phyloP scores from a whole-genome alignment of 108 stramenopile species.

The Fragilaria crotonensis region DNA sequence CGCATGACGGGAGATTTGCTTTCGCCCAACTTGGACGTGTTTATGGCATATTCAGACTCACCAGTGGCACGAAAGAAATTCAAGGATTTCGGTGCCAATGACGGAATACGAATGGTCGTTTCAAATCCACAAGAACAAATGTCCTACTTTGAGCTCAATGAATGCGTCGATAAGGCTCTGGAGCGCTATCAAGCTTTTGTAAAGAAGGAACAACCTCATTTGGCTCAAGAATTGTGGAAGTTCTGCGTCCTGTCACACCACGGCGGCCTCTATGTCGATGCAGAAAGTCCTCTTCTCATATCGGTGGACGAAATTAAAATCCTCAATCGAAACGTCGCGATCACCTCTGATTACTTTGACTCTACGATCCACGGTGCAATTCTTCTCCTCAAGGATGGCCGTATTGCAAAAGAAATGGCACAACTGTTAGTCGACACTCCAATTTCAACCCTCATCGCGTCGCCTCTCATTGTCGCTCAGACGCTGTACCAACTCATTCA shows the following conservation, averaged over 20 bases:
- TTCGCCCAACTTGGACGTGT: neutral
- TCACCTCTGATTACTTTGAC: neutral
- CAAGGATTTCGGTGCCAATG: neutral
- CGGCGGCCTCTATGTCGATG: constrained; percentile 55
- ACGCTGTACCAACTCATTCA: constrained; percentile 26
- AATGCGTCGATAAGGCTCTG: neutral
- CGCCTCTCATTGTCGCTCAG: constrained; percentile 28
- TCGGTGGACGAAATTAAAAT: neutral
- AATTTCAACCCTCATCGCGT: constrained; percentile 7
- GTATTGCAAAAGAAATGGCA: constrained; percentile 24
- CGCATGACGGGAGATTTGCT: neutral
- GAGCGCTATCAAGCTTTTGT: constrained; percentile 1
- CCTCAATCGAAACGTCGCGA: neutral
- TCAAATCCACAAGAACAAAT: neutral
- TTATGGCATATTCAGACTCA: neutral
- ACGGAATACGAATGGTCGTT: neutral
- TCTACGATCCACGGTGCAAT: neutral
- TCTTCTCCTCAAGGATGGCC: neutral
- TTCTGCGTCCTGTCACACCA: constrained; percentile 45
- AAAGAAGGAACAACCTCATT: constrained; percentile 3
- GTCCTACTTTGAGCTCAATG: neutral
- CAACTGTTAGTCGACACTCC: constrained; percentile 24
- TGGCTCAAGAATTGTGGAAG: constrained; percentile 69
- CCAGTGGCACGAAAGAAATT: neutral
- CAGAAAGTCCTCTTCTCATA: constrained; percentile 31